Evolutionary conservation across 805 yeast species (phyloP), one percentile per base, ranked within the genome.

Genomic region (Debaryomyces castellii): DNA sequence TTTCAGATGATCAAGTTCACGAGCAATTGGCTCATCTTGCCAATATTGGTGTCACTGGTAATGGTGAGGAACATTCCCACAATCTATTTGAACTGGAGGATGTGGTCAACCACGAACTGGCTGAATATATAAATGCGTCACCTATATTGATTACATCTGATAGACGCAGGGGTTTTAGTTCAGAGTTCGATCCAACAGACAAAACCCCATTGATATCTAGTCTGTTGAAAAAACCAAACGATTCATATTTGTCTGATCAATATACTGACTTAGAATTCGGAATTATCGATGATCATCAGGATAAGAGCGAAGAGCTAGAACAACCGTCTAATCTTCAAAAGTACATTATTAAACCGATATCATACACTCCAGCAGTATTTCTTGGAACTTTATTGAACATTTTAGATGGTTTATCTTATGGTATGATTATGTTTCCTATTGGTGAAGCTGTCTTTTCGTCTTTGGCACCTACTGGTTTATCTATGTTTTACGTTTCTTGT

Each of bases 381-480:
- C 67, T 94, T 35, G 99, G 99, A 1, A 72, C 89, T 0, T 67
- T 94, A 38, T 72, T 94, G 37, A 94, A 94, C 61, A 85, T 94
- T 38, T 76, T 94, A 40, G 99, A 94, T 64, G 99, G 96, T 0
- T 74, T 94, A 40, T 89, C 96, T 0, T 94, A 94, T 63, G 99
- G 99, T 40, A 91, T 94, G 97, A 94, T 94, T 60, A 82, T 94
- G 73, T 94, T 94, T 68, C 99, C 99, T 0, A 77, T 91, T 28
- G 85, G 95, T 32, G 90, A 85, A 51, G 78, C 90, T 1, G 62
- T 85, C 0, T 94, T 94, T 59, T 72, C 89, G 1, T 73, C 78
- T 9, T 68, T 94, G 60, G 98, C 94, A 0, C 89, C 97, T 1
- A 80, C 89, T 1, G 99, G 99, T 0, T 63, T 94, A 35, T 87